Conservation (phyloP, 1,139 yeast species). For the Lodderomyces jiufengensis region DNA sequence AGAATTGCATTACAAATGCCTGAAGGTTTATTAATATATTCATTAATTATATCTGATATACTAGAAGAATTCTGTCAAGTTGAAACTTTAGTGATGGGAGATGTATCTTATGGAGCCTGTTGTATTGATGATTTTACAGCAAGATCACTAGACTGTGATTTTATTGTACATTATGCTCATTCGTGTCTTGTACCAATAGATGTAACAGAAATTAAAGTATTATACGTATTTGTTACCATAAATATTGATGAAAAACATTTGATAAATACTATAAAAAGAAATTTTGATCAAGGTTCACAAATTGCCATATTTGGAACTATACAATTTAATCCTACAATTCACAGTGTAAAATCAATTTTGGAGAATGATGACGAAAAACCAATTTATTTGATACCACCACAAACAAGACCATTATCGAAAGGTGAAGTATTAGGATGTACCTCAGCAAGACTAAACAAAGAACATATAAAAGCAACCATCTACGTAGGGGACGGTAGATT, state of each 20-base stretch:
- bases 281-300: constrained; percentile 60
- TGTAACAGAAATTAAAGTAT: constrained; percentile 80
- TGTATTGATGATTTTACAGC: constrained; percentile 98
- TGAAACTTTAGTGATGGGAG: constrained; percentile 96
- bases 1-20: constrained; percentile 95
- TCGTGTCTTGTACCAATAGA: constrained; percentile 96
- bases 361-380: constrained; percentile 49
- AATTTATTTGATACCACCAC: constrained; percentile 76
- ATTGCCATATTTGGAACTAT: constrained; percentile 90
- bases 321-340: constrained; percentile 93
- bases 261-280: constrained; percentile 66
- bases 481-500: constrained; percentile 96
- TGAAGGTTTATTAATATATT: constrained; percentile 86
- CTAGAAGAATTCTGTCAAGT: constrained; percentile 85
- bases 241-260: constrained; percentile 82
- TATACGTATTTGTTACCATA: constrained; percentile 94
- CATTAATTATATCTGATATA: constrained; percentile 84
- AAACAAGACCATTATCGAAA: constrained; percentile 85
- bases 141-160: constrained; percentile 86
- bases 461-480: constrained; percentile 71
- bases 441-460: constrained; percentile 68
- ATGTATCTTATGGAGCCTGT: constrained; percentile 97
- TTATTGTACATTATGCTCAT: constrained; percentile 95
- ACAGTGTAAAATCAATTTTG: constrained; percentile 63
- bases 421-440: constrained; percentile 98